A percentile compares a stretch with the other conserved stretches of the same genome.
Conservation (phyloP, 192 early-diverging fungal species). For the Geranomyces variabilis region DNA sequence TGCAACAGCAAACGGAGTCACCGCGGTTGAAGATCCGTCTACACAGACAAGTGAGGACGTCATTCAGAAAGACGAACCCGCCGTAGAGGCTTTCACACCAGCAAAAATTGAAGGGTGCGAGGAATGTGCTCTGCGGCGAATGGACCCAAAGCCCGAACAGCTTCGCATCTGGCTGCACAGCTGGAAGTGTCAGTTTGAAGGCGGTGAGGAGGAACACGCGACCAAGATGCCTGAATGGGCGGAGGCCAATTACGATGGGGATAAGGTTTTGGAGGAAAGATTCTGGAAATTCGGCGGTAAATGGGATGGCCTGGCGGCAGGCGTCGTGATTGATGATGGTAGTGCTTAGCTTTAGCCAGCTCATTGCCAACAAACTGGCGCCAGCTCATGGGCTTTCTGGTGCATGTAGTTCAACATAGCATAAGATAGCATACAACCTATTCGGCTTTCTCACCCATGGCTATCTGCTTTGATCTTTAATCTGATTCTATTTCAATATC, state of each 20-base stretch:
- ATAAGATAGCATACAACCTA: no score
- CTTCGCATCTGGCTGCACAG: slow-evolving; percentile 90
- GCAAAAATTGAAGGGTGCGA: slow-evolving; percentile 43
- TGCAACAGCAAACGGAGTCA: no score
- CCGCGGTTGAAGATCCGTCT: no score
- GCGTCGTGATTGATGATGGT: slow-evolving; percentile 3
- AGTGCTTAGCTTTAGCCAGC: background rate
- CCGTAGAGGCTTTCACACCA: no score
- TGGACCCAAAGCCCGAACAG: slow-evolving; percentile 75
- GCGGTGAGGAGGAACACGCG: slow-evolving; percentile 64
- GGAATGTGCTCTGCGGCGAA: slow-evolving; percentile 60
- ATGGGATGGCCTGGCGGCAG: slow-evolving; percentile 46
- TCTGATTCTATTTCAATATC: background rate
- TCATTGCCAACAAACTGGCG: no score
- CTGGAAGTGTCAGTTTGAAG: slow-evolving; percentile 65
- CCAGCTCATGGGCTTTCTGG: no score
- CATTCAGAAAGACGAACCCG: no score
- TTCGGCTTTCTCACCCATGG: no score
- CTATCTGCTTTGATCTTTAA: no score
- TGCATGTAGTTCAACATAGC: no score
- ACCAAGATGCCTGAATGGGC: slow-evolving; percentile 85
- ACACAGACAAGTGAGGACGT: no score
- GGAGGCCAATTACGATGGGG: slow-evolving; percentile 48
- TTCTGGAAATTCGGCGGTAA: slow-evolving; percentile 54
- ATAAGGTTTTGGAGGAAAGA: slow-evolving; percentile 37